phyloP scores from a whole-genome alignment of 768 basidiomycete genomes.

The Auricularia cornea region DNA sequence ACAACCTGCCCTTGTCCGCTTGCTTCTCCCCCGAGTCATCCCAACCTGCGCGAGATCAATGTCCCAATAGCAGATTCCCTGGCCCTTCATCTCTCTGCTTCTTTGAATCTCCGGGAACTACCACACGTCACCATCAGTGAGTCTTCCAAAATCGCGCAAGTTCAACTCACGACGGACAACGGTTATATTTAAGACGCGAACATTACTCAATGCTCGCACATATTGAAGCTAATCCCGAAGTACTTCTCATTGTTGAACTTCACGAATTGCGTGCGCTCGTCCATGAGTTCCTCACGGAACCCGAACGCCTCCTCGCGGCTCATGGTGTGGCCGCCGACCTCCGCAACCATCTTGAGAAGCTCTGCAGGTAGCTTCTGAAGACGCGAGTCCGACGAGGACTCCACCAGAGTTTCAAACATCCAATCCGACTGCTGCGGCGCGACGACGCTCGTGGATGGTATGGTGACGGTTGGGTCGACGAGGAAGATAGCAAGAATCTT shows the following conservation, averaged over 20 bases:
- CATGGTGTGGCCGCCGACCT: conserved; percentile 33
- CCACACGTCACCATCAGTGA: no score
- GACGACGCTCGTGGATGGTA: conserved; percentile 36
- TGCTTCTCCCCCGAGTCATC: no score
- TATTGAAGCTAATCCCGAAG: conserved; percentile 44
- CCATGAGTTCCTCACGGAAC: conserved; percentile 24
- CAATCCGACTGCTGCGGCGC: conserved; percentile 44
- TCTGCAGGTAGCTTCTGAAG: conserved; percentile 33
- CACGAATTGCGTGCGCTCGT: conserved; percentile 30
- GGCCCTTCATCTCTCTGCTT: no score
- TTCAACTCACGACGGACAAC: no score
- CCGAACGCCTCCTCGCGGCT: conserved; percentile 28
- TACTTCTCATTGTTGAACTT: conserved; percentile 34
- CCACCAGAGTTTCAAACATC: conserved; percentile 30
- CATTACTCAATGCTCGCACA: conserved; percentile 27
- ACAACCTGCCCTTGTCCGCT: no score
- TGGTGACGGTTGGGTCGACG: conserved; percentile 26
- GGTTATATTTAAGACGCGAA: no score
- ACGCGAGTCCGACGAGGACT: conserved; percentile 19
- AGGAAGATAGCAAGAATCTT: conserved; percentile 40
- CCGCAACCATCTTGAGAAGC: conserved; percentile 34
- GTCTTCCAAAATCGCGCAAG: no score
- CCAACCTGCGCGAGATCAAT: no score
- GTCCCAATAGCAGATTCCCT: no score
- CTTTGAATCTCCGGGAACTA: no score